Conservation (phyloP, 2,329 filamentous ascomycete species). For the Fusarium secorum region DNA sequence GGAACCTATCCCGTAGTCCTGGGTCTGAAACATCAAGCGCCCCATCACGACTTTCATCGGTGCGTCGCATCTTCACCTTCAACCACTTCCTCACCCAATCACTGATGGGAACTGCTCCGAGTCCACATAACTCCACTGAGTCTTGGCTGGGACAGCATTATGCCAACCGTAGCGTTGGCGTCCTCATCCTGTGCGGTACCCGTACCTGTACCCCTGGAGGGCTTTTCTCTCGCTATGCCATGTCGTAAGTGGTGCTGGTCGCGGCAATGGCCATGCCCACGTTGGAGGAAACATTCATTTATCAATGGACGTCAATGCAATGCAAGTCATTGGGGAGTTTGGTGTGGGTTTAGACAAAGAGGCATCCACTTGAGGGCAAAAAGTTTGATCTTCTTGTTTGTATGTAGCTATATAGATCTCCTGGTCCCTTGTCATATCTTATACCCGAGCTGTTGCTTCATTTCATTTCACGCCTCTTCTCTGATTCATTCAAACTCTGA, state of each 20-base stretch:
- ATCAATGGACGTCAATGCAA: slow-evolving; percentile 29
- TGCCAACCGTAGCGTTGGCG: slow-evolving; percentile 23
- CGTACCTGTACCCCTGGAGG: slow-evolving; percentile 18
- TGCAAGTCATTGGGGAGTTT: slow-evolving; percentile 21
- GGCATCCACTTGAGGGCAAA: slow-evolving; percentile 22
- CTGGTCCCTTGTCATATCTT: slow-evolving; percentile 2
- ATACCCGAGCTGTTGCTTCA: slow-evolving; percentile 6
- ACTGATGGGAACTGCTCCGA: slow-evolving; percentile 5
- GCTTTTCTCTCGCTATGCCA: slow-evolving; percentile 13
- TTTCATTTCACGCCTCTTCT: slow-evolving; percentile 8
- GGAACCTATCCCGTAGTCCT: slow-evolving; percentile 2
- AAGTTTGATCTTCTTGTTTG: slow-evolving; percentile 16
- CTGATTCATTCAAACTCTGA: slow-evolving; percentile 21
- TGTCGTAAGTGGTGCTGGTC: slow-evolving; percentile 23
- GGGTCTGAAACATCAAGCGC: slow-evolving; percentile 42
- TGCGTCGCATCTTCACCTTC: slow-evolving; percentile 38
- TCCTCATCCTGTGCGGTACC: background rate
- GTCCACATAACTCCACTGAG: slow-evolving; percentile 30
- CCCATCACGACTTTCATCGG: slow-evolving; percentile 38
- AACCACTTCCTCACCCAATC: slow-evolving; percentile 36
- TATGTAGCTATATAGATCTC: slow-evolving; percentile 31
- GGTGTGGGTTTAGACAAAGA: slow-evolving; percentile 34
- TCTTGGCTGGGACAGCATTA: slow-evolving; percentile 18
- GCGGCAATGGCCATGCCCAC: slow-evolving; percentile 20
- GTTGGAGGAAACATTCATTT: slow-evolving; percentile 20